Conservation (phyloP, 2,329 filamentous ascomycete genomes). For the Pseudonectria foliicola region DNA sequence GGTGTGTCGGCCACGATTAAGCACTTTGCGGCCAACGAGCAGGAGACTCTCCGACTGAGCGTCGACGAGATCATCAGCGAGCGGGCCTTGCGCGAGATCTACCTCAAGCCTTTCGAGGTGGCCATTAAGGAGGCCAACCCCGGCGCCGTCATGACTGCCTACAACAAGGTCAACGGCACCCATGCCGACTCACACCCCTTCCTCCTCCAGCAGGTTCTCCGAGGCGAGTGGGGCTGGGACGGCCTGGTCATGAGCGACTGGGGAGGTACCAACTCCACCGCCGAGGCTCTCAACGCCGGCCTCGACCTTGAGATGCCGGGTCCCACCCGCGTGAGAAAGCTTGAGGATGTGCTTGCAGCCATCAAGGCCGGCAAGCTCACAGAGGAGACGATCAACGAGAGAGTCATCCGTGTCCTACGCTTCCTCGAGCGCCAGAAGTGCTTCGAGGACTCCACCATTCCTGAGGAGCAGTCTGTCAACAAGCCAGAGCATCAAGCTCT, state of each 20-base stretch:
- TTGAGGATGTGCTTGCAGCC: conserved; percentile 1
- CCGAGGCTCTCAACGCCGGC: conserved; percentile 13
- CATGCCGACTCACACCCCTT: conserved; percentile 14
- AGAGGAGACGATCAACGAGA: conserved; percentile 4
- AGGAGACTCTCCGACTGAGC: conserved; percentile 6
- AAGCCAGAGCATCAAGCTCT: conserved; percentile 25
- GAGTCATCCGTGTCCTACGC: conserved; percentile 1
- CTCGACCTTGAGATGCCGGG: conserved; percentile 27
- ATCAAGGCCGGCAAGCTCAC: conserved; percentile 4
- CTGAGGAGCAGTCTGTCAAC: conserved; percentile 22
- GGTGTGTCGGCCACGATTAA: conserved; percentile 27
- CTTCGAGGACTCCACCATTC: conserved; percentile 16
- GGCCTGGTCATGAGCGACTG: conserved; percentile 8
- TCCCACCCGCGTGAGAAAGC: conserved; percentile 13
- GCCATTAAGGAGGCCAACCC: conserved; percentile 26
- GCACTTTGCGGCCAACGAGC: conserved; percentile 33
- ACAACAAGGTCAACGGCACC: conserved; percentile 32
- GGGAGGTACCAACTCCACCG: conserved; percentile 16
- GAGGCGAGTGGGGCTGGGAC: conserved; percentile 33
- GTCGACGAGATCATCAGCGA: conserved; percentile 5
- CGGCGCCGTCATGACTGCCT: conserved; percentile 21
- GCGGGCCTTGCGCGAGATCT: conserved; percentile 7
- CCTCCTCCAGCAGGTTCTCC: conserved; percentile 20
- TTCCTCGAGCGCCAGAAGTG: conserved; percentile 4
- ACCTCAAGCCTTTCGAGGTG: conserved; percentile 30